phyloP scores from a whole-genome alignment of 139 green algal species.

The Nannochloris sp. region DNA sequence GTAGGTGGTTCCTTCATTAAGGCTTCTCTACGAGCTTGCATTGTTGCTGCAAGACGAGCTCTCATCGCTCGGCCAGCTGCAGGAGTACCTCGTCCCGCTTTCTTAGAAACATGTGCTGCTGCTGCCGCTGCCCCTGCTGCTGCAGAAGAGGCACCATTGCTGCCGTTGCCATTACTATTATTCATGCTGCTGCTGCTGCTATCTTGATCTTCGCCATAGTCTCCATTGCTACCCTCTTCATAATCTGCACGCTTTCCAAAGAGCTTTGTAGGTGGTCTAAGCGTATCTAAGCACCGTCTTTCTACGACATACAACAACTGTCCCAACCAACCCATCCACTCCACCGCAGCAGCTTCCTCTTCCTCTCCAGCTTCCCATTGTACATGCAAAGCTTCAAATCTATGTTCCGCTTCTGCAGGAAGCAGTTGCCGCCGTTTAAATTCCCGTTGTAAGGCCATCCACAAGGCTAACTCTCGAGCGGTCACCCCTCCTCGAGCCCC shows the following conservation, averaged over 20 bases:
- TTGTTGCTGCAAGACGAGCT: slow-evolving; percentile 10
- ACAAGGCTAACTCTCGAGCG: slow-evolving; percentile 38
- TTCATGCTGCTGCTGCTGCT: neutral
- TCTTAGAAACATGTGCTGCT: neutral
- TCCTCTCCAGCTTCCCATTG: slow-evolving; percentile 30
- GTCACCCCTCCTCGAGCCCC: slow-evolving; percentile 29
- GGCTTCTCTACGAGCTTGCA: slow-evolving; percentile 15
- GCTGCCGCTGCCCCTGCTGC: too few relatives aligned
- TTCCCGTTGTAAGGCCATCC: slow-evolving; percentile 49
- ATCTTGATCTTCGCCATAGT: too few relatives aligned
- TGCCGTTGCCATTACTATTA: neutral
- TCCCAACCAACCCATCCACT: slow-evolving; percentile 34
- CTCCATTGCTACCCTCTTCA: too few relatives aligned
- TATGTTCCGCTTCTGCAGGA: slow-evolving; percentile 16
- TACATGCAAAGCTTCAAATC: slow-evolving; percentile 42
- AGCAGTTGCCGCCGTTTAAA: slow-evolving; percentile 34
- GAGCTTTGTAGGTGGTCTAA: neutral
- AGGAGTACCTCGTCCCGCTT: neutral
- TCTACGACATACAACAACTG: slow-evolving; percentile 42
- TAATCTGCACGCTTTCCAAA: too few relatives aligned
- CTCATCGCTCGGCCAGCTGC: neutral
- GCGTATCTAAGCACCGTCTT: neutral
- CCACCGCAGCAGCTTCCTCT: neutral
- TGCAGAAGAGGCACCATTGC: neutral
- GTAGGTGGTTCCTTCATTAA: slow-evolving; percentile 1